These are phyloP conservation scores for Aspergillus caelatus DNA, from an alignment of 2,329 filamentous ascomycete genomes.

Conservation along the genomic window DNA sequence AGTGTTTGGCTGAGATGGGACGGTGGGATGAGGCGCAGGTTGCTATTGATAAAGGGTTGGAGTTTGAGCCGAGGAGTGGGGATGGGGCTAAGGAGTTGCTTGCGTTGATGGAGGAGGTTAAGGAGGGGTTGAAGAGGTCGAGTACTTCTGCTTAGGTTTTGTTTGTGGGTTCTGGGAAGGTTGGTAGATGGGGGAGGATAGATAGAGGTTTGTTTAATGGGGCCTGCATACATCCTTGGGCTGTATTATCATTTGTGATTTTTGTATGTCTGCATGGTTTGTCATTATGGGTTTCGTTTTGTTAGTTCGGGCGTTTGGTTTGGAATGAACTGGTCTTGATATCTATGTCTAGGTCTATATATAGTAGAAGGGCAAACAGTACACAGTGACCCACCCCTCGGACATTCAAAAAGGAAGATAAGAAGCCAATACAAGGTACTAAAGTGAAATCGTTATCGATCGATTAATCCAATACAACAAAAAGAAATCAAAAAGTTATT, in stretches of 20 bases:
- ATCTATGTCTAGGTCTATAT: background rate
- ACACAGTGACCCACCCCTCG: background rate
- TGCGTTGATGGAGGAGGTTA: slow-evolving; percentile 64
- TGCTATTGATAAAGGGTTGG: slow-evolving; percentile 76
- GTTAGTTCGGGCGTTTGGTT: background rate
- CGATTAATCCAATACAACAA: background rate
- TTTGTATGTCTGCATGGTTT: background rate
- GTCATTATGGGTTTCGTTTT: background rate
- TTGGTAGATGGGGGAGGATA: background rate
- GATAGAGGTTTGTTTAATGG: background rate
- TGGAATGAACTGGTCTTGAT: background rate
- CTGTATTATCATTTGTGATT: background rate
- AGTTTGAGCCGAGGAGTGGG: slow-evolving; percentile 70
- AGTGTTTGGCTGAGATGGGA: slow-evolving; percentile 89
- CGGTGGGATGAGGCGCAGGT: slow-evolving; percentile 77
- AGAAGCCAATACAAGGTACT: background rate
- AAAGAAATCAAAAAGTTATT: slow-evolving; percentile 3
- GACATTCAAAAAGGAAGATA: background rate
- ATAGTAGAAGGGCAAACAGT: background rate
- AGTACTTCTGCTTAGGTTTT: background rate
- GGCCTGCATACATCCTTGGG: background rate
- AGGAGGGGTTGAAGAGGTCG: slow-evolving; percentile 62
- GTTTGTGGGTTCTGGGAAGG: background rate
- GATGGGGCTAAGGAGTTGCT: slow-evolving; percentile 55
- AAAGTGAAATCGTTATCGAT: background rate